A percentile compares a stretch with the other conserved stretches of the same genome.
These are phyloP conservation scores for Articulospora tetracladia DNA, from an alignment of 495 filamentous ascomycete genomes.

Conservation along the genomic window DNA sequence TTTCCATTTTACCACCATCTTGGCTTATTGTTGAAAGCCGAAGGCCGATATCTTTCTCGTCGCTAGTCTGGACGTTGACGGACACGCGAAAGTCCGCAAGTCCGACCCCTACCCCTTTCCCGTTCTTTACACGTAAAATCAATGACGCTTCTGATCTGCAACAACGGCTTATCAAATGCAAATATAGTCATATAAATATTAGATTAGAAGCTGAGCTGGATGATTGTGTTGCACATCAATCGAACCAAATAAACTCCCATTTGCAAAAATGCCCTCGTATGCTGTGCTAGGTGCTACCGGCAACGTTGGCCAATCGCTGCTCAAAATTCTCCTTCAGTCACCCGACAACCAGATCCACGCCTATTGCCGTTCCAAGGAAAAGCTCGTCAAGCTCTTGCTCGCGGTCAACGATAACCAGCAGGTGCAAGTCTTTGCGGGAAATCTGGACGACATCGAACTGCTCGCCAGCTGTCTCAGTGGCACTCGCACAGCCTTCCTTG, in stretches of 20 bases:
- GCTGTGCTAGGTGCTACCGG: conserved; percentile 28
- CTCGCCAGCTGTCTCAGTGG: conserved; percentile 30
- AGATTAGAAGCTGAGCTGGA: neutral
- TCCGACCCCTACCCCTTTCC: too few species aligned
- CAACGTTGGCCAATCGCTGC: conserved; percentile 27
- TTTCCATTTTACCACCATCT: too few species aligned
- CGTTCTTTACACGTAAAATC: too few species aligned
- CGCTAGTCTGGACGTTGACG: too few species aligned
- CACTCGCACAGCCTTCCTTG: conserved; percentile 32
- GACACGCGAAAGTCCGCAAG: too few species aligned
- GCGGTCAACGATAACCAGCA: conserved; percentile 17
- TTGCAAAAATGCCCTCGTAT: conserved; percentile 18
- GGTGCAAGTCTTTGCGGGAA: conserved; percentile 35
- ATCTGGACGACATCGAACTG: conserved; percentile 31
- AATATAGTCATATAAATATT: neutral
- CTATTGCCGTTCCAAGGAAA: conserved; percentile 35
- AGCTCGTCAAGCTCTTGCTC: conserved; percentile 33
- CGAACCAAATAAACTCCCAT: neutral
- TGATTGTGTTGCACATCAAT: neutral
- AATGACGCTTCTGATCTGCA: neutral
- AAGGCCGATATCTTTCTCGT: too few species aligned
- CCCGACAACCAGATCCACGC: conserved; percentile 28
- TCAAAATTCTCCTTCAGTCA: conserved; percentile 31
- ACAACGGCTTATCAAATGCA: neutral
- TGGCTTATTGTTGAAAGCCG: too few species aligned